Evolutionary conservation across 1,139 yeast species (phyloP), one percentile per base, ranked within the genome.

Genomic region (Lodderomyces elongisporus): DNA sequence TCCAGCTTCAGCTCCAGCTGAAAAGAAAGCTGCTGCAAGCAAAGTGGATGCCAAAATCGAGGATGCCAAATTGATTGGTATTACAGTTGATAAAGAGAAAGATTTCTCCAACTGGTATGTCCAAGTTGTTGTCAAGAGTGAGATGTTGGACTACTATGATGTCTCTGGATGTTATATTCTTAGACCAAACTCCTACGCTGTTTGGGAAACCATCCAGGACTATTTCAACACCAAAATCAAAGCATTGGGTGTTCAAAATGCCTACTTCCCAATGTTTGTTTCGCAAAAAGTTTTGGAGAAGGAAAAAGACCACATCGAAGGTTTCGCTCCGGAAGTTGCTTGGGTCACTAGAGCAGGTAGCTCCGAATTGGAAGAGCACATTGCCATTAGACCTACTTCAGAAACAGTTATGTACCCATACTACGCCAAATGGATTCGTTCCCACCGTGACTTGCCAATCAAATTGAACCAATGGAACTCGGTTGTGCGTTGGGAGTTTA

Each of bases 321-420:
- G 99, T 25, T 93, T 93, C 60, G 98, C 99, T 32, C 98, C 99
- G 20, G 99, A 93, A 66, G 99, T 93, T 38, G 99, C 99, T 16
- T 93, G 99, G 99, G 98, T 93, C 46, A 93, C 99, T 40, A 78
- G 72, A 53, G 99, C 99, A 33, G 99, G 99, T 52, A 62, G 67
- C 33, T 84, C 95, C 20, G 97, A 91, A 34, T 74, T 93, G 49
- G 98, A 93, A 37, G 98, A 93, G 67, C 98, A 95, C 50, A 85
- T 93, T 54, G 99, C 99, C 41, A 91, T 93, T 50, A 85, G 99
- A 70, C 99, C 99, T 52, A 93, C 99, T 30, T 88, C 97, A 13
- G 99, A 93, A 64, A 93, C 99, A 33, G 98, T 91, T 59, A 93
- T 93, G 98, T 93, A 93, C 62, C 98, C 99, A 43, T 93, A 93